Evolutionary conservation across 148 eudicot species (phyloP), one percentile per base, ranked within the genome.

Genomic region (Camellia sinensis): DNA sequence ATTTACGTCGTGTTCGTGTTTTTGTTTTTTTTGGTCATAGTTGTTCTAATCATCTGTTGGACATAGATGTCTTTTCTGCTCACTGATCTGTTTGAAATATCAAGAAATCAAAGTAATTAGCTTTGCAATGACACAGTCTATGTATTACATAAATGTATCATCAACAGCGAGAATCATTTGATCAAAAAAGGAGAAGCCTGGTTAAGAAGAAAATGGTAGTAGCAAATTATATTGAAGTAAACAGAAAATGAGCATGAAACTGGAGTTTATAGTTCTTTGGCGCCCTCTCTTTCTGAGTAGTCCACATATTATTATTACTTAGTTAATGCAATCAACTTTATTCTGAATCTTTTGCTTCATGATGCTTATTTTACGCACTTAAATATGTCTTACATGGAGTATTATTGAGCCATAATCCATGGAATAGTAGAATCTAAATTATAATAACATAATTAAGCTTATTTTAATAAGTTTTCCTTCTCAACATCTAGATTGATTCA

Each of bases 1-100:
- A 57, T 46, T 60, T 86, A 44, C 4, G 78, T 62, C 56, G 22
- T 40, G 45, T 53, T 43, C 43, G 17, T 61, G 19, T 70, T 29
- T 29, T 43, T 64, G 37, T 71, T 67, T 45, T 41, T 67, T 53
- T 64, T 72, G 46, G 57, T 29, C 57, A 29, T 29, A 29, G 59
- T 67, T 29, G 43, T 48, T 37, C 3, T 11, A 29, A 9, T 53
- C 61, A 53, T 72, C n/a, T 50, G 7, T 48, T 75, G 52, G 10
- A 17, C 11, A 18, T 57, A n/a, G 52, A 60, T 61, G 13, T 61
- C 48, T 75, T 72, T 72, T 63, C 18, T 45, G 70, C 54, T 18
- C 59, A 41, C 21, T 29, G 40, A 63, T 37, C 11, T 5, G 22
- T 62, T 62, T 21, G 44, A 62, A 18, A 46, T 11, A 45, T 76